Percentiles rank a stretch among this genome's conserved stretches.
Conservation (phyloP, 1,139 yeast genomes). For the Zygoascus meyerae region DNA sequence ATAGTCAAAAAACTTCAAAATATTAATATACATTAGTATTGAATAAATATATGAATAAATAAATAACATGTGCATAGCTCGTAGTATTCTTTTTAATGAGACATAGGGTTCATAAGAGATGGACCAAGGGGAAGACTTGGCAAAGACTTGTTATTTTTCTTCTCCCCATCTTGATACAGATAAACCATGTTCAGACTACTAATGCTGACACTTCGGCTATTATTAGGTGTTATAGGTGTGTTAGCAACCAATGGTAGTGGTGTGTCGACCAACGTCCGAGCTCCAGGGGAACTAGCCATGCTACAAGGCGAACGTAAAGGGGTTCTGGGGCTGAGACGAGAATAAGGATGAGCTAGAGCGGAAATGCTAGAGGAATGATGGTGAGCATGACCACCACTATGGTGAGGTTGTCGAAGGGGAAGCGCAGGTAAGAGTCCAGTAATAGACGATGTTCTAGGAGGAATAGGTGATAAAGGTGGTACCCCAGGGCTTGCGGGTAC, state of each 20-base stretch:
- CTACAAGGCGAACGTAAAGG: constrained; percentile 2
- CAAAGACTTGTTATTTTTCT: neutral
- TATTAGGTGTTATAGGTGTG: constrained; percentile 1
- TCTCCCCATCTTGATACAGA: constrained; percentile 2
- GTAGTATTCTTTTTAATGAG: neutral
- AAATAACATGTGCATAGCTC: neutral
- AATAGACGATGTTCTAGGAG: constrained; percentile 8
- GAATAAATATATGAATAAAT: constrained; percentile 6
- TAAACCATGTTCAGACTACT: constrained; percentile 2
- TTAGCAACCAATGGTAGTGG: neutral
- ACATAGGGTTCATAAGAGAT: neutral
- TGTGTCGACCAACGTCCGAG: neutral
- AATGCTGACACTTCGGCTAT: constrained; percentile 1
- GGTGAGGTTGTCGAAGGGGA: constrained; percentile 7
- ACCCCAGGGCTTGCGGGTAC: constrained; percentile 5
- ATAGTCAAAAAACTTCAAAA: neutral
- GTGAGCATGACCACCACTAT: constrained; percentile 3
- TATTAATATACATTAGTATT: constrained; percentile 3
- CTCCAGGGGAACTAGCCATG: neutral
- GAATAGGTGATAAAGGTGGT: constrained; percentile 8
- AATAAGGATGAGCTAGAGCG: constrained; percentile 4
- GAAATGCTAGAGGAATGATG: neutral
- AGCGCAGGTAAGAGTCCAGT: constrained; percentile 11
- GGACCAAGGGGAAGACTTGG: constrained; percentile 1
- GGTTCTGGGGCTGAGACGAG: constrained; percentile 3